phyloP scores from a whole-genome alignment of 2,329 filamentous ascomycete species.

The Cercospora beticola region DNA sequence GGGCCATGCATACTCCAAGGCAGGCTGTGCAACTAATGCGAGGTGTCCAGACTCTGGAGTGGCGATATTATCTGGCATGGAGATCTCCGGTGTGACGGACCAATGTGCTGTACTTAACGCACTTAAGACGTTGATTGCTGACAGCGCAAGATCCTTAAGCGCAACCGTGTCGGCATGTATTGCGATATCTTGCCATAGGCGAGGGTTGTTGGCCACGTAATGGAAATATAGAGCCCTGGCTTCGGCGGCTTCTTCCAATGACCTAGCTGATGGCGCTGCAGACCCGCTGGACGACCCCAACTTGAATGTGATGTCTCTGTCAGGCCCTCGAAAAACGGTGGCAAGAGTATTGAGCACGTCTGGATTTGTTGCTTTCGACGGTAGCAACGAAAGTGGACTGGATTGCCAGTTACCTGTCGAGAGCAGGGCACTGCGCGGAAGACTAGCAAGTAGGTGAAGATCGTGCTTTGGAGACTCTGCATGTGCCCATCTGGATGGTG shows the following conservation, averaged over 20 bases:
- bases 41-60: conserved; percentile 47
- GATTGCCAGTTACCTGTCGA: conserved; percentile 39
- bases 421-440: conserved; percentile 56
- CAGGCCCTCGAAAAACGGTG: conserved; percentile 57
- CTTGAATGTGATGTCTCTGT: conserved; percentile 35
- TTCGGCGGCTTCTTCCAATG: conserved; percentile 50
- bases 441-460: conserved; percentile 56
- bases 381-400: conserved; percentile 51
- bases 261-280: conserved; percentile 32
- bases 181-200: conserved; percentile 54
- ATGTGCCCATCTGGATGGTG: conserved; percentile 53
- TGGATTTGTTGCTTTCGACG: conserved; percentile 53
- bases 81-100: conserved; percentile 39
- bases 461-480: conserved; percentile 56
- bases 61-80: conserved; percentile 41
- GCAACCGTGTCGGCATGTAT: conserved; percentile 57
- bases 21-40: conserved; percentile 54
- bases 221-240: conserved; percentile 57
- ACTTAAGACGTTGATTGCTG: conserved; percentile 54
- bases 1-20: conserved; percentile 53
- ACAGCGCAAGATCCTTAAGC: conserved; percentile 57
- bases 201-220: conserved; percentile 53
- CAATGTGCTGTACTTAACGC: conserved; percentile 57
- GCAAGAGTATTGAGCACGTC: conserved; percentile 57
- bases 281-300: conserved; percentile 35